These are phyloP conservation scores for Lotus japonicus DNA, from an alignment of 306 rosid genomes.

Conservation along the genomic window DNA sequence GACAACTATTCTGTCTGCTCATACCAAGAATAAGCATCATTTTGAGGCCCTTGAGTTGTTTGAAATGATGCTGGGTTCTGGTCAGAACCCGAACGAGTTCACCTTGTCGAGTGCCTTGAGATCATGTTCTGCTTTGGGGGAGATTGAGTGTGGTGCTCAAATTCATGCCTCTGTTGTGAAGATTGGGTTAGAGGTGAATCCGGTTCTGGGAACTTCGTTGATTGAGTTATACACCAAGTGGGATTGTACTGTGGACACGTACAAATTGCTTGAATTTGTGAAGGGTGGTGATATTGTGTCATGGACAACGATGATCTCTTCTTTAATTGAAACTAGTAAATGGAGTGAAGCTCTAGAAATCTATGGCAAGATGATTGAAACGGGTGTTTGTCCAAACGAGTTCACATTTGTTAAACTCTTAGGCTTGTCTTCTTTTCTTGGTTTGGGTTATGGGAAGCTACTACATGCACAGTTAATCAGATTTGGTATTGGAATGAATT, in stretches of 20 bases:
- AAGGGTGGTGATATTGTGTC: slow-evolving; percentile 44
- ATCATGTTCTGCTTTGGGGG: slow-evolving; percentile 44
- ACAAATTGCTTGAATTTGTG: slow-evolving; percentile 29
- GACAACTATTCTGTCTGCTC: slow-evolving; percentile 55
- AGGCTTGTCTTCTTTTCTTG: slow-evolving; percentile 28
- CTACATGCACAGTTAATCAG: slow-evolving; percentile 49
- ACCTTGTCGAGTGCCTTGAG: slow-evolving; percentile 47
- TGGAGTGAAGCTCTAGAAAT: slow-evolving; percentile 43
- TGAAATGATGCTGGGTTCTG: slow-evolving; percentile 32
- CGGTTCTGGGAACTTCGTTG: slow-evolving; percentile 37
- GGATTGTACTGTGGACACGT: slow-evolving; percentile 31
- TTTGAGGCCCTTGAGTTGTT: slow-evolving; percentile 47
- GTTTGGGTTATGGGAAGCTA: slow-evolving; percentile 42
- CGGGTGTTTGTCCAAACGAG: slow-evolving; percentile 43
- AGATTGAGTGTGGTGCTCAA: slow-evolving; percentile 31
- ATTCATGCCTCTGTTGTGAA: slow-evolving; percentile 51
- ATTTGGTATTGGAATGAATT: slow-evolving; percentile 43
- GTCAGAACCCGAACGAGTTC: slow-evolving; percentile 50
- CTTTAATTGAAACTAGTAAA: slow-evolving; percentile 38
- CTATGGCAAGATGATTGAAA: slow-evolving; percentile 41
- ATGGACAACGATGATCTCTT: slow-evolving; percentile 67
- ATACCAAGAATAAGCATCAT: slow-evolving; percentile 33
- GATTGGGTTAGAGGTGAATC: slow-evolving; percentile 47
- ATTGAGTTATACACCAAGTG: slow-evolving; percentile 50
- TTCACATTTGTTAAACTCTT: slow-evolving; percentile 60